Evolutionary conservation across 495 filamentous ascomycete species (phyloP), one percentile per base, ranked within the genome.

Genomic region (Penicillium pulvis): DNA sequence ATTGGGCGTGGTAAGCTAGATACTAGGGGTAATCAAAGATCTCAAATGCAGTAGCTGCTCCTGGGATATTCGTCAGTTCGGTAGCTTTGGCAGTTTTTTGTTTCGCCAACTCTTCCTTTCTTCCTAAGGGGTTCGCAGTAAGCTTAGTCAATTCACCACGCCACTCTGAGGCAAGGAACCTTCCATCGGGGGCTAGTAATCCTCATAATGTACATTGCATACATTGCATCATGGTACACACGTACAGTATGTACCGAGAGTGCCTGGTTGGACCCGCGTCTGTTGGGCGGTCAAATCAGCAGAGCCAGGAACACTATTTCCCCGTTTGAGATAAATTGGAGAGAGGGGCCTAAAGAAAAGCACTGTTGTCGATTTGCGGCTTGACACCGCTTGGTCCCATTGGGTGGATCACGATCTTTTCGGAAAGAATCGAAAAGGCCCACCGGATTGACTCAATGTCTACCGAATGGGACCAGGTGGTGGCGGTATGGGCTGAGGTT

Each of bases 401-500:
- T 53, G 53, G 49, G 53, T 67, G 51, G 65, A 56, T 58, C 57
- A 28, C 57, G 62, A 56, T 60, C 53, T 45, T 33, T 62, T 65
- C 56, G 61, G 56, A 59, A 58, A 35, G 50, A 56, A 55, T 20
- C 26, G 19, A 28, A 31, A 53, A 43, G 61, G 49, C 57, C 64
- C 59, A 65, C 58, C 24, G 12, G 36, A 36, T 56, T 53, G 56
- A 53, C 60, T 56, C 51, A 23, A 45, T 17, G 39, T 41, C 41
- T 48, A 26, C 50, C 26, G 43, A 36, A 36, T 36, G 10, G 49
- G 31, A 48, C 51, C 51, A 44, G 7, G 31, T 30, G 12, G 39
- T 20, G 16, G 16, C 39, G 7, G 14, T n/a, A 41, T n/a, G 16
- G 6, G 14, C 39, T 41, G 14, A 6, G 16, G 30, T 26, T 55